These are phyloP conservation scores for Clavispora santaluciae DNA, from an alignment of 805 yeast genomes.

Conservation along the genomic window DNA sequence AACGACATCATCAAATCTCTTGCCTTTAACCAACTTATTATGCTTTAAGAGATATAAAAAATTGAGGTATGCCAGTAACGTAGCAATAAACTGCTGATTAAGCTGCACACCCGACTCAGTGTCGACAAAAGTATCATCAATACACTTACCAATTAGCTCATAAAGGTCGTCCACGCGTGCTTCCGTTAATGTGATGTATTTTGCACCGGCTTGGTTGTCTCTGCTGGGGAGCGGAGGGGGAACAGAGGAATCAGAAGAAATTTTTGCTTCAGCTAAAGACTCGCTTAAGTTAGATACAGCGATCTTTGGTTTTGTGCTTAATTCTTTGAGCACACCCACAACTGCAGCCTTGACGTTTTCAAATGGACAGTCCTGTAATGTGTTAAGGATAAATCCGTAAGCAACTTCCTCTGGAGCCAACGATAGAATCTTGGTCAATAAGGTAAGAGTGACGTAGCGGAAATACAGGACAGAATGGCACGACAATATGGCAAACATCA, in stretches of 20 bases:
- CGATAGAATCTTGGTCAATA: constrained; percentile 60
- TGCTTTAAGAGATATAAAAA: constrained; percentile 37
- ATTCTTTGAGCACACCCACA: constrained; percentile 65
- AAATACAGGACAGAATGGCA: constrained; percentile 21
- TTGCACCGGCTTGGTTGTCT: constrained; percentile 20
- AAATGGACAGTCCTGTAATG: constrained; percentile 63
- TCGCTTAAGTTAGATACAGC: not conserved
- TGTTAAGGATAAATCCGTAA: constrained; percentile 58
- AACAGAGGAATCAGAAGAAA: constrained; percentile 17
- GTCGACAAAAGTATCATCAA: constrained; percentile 31
- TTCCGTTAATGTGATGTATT: constrained; percentile 40
- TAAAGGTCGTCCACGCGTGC: constrained; percentile 41
- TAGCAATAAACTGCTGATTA: constrained; percentile 29
- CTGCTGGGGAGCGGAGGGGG: constrained; percentile 20
- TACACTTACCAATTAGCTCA: constrained; percentile 33
- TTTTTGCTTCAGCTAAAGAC: not conserved
- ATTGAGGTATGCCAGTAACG: constrained; percentile 54
- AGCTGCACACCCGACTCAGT: constrained; percentile 15
- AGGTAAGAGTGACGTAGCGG: constrained; percentile 46
- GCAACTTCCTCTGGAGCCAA: constrained; percentile 51
- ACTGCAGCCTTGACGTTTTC: constrained; percentile 54
- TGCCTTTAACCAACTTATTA: constrained; percentile 14
- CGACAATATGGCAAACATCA: constrained; percentile 19
- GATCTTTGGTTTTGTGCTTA: constrained; percentile 38
- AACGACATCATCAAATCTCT: constrained; percentile 13